phyloP scores from a whole-genome alignment of 495 filamentous ascomycete genomes.

The Apodospora peruviana region DNA sequence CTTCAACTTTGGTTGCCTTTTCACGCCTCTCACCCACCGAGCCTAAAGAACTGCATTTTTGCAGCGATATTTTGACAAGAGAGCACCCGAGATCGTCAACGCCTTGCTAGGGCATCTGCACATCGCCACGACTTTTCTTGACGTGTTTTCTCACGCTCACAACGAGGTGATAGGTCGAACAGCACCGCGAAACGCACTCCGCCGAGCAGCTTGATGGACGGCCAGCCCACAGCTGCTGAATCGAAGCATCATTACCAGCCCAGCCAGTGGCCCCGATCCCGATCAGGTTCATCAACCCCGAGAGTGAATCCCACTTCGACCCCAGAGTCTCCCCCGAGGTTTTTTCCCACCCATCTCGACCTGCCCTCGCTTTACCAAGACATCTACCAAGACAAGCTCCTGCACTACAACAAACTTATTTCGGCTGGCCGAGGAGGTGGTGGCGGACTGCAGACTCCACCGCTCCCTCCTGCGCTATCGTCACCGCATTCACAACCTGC shows the following conservation, averaged over 20 bases:
- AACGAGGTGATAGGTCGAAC: too few species aligned
- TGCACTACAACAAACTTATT: slow-evolving; percentile 51
- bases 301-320: slow-evolving; percentile 17
- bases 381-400: slow-evolving; percentile 48
- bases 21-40: neutral
- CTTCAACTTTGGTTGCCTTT: neutral
- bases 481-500: slow-evolving; percentile 42
- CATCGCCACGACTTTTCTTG: too few species aligned
- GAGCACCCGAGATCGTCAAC: too few species aligned
- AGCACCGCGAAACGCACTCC: too few species aligned
- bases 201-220: slow-evolving; percentile 44
- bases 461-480: slow-evolving; percentile 40
- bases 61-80: too few species aligned
- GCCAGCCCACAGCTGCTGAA: slow-evolving; percentile 44
- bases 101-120: too few species aligned
- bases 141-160: too few species aligned
- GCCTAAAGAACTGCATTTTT: neutral
- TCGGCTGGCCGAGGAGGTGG: slow-evolving; percentile 42
- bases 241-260: slow-evolving; percentile 44
- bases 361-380: neutral
- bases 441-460: slow-evolving; percentile 37
- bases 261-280: slow-evolving; percentile 33
- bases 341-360: slow-evolving; percentile 37
- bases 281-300: slow-evolving; percentile 20
- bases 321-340: slow-evolving; percentile 18